Evolutionary conservation across 2,329 filamentous ascomycete genomes (phyloP).

Genomic region (Sporothrix pseudoabietina): DNA sequence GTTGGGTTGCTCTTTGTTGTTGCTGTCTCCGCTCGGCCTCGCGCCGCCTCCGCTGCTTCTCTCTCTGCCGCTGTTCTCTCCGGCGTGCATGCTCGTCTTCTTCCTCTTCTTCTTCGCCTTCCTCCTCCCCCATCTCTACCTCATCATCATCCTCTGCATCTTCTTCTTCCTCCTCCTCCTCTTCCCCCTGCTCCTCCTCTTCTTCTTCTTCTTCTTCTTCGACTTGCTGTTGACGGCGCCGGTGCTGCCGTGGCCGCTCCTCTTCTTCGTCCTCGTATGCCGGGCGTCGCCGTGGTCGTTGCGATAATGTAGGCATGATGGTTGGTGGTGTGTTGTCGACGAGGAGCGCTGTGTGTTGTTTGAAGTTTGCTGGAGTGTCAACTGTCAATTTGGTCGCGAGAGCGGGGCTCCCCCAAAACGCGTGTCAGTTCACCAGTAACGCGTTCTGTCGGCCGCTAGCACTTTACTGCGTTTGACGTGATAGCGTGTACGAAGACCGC

Average conservation of each 20-base stretch:
- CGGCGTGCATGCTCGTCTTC: constrained; percentile 6
- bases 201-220: constrained; percentile 29
- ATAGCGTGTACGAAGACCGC: too few relatives aligned
- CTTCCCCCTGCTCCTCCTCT: constrained; percentile 19
- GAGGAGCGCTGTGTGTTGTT: not conserved
- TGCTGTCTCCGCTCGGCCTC: constrained; percentile 10
- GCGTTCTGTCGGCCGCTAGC: constrained; percentile 5
- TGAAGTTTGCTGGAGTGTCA: not conserved
- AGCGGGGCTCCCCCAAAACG: constrained; percentile 21
- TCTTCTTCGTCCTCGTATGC: constrained; percentile 27
- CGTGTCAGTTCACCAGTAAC: constrained; percentile 1
- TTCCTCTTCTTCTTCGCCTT: constrained; percentile 6
- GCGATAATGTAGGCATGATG: constrained; percentile 28
- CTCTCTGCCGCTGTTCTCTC: not conserved
- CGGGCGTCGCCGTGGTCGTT: constrained; percentile 23
- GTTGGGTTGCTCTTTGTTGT: not conserved
- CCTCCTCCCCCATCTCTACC: not conserved
- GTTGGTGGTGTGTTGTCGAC: not conserved
- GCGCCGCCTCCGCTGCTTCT: constrained; percentile 16
- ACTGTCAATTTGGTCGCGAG: not conserved
- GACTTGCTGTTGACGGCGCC: constrained; percentile 14
- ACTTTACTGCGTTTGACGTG: not conserved
- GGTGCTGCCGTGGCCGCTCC: constrained; percentile 22
- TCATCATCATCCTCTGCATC: constrained; percentile 9
- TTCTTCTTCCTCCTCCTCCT: not conserved